Conservation (phyloP, 192 early-diverging fungal genomes). For the Gonapodya prolifera region DNA sequence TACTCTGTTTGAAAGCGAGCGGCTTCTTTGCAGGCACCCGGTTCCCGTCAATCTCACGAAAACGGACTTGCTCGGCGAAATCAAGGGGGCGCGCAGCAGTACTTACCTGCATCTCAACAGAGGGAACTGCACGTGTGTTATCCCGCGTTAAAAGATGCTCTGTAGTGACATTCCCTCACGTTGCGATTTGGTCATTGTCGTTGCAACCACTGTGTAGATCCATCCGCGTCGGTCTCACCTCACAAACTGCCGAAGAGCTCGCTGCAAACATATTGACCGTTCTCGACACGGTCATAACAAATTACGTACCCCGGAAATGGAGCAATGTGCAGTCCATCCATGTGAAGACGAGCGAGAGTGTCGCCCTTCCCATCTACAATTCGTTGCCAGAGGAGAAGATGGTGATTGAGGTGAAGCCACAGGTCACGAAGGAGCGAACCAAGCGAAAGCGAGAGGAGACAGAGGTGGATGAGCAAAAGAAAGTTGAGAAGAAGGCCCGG, state of each 20-base stretch:
- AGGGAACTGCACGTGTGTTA: constrained; percentile 48
- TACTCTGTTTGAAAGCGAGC: constrained; percentile 12
- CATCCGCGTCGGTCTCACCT: constrained; percentile 58
- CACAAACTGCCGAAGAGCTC: constrained; percentile 40
- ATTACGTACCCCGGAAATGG: constrained; percentile 61
- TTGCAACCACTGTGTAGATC: constrained; percentile 30
- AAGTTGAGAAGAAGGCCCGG: background rate
- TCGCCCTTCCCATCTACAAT: constrained; percentile 73
- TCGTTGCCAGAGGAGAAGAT: constrained; percentile 30
- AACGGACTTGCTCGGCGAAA: constrained; percentile 43
- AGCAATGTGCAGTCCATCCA: constrained; percentile 69
- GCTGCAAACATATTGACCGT: constrained; percentile 64
- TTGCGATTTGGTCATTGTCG: constrained; percentile 13
- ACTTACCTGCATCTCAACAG: constrained; percentile 48
- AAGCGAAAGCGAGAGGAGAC: background rate
- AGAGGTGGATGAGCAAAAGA: background rate
- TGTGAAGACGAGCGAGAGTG: constrained; percentile 69
- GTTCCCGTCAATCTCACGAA: constrained; percentile 55
- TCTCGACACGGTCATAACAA: constrained; percentile 38
- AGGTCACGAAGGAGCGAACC: background rate
- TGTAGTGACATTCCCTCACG: background rate
- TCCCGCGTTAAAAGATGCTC: background rate
- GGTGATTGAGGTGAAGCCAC: background rate
- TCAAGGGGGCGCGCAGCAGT: constrained; percentile 38
- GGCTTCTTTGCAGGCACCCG: constrained; percentile 37